phyloP scores from a whole-genome alignment of 345 rosid species.

The Conringia planisiliqua region DNA sequence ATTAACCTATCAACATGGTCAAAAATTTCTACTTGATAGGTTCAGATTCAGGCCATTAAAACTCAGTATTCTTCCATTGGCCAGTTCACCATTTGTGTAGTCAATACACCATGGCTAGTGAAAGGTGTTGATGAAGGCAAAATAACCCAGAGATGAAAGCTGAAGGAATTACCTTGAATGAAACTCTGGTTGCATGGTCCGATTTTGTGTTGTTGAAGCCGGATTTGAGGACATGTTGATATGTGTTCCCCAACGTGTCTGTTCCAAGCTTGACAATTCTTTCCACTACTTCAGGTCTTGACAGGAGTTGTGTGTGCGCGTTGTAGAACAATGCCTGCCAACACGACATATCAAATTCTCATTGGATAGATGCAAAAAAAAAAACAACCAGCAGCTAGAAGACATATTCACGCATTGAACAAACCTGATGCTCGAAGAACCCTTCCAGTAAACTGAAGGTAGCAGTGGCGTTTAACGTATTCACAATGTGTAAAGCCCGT shows the following conservation, averaged over 20 bases:
- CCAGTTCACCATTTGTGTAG: not conserved
- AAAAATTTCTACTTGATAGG: not conserved
- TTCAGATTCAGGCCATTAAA: not conserved
- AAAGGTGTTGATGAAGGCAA: not conserved
- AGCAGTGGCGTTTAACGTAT: conserved; percentile 13
- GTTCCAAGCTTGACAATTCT: conserved; percentile 52
- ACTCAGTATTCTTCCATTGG: not conserved
- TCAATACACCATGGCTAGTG: not conserved
- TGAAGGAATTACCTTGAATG: conserved; percentile 57
- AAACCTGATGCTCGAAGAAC: conserved; percentile 37
- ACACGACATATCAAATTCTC: not conserved
- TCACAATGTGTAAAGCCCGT: conserved; percentile 36
- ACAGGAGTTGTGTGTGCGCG: conserved; percentile 42
- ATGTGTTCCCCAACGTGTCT: conserved; percentile 52
- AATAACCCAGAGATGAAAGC: not conserved
- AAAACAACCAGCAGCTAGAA: not conserved
- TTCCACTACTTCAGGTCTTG: conserved; percentile 50
- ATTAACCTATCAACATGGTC: not conserved
- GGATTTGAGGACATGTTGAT: conserved; percentile 38
- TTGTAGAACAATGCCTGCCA: conserved; percentile 65
- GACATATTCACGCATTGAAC: conserved; percentile 1
- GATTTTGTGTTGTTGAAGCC: conserved; percentile 52
- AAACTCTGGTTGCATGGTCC: conserved; percentile 66
- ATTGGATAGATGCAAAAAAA: not conserved
- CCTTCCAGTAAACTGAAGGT: conserved; percentile 27